phyloP scores from a whole-genome alignment of 2,329 filamentous ascomycete genomes.

The Ophiostoma montium region DNA sequence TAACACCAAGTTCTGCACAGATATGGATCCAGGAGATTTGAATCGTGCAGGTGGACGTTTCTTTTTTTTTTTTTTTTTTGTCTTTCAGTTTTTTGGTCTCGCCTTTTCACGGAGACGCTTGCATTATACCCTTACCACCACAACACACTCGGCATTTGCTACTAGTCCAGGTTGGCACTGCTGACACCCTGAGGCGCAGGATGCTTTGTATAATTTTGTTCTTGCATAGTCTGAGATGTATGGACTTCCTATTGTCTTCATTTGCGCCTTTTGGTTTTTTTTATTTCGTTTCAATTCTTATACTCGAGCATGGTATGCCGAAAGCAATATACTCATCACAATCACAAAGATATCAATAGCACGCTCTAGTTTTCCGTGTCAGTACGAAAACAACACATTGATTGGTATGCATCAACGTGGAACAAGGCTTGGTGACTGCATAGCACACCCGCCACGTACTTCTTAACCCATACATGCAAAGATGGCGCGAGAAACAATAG shows the following conservation, averaged over 20 bases:
- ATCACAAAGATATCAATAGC: too few relatives aligned
- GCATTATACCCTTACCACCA: background rate
- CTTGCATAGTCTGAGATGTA: background rate
- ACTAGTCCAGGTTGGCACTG: background rate
- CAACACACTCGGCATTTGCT: background rate
- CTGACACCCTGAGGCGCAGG: background rate
- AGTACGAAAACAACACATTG: too few relatives aligned
- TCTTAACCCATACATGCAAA: too few relatives aligned
- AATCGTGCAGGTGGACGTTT: background rate
- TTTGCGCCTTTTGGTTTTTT: background rate
- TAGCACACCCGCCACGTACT: too few relatives aligned
- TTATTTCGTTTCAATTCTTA: too few relatives aligned
- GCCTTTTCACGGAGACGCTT: background rate
- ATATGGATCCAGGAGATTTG: conserved; percentile 21
- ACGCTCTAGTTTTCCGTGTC: too few relatives aligned
- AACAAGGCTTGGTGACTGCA: too few relatives aligned
- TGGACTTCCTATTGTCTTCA: background rate
- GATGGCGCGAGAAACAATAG: too few relatives aligned
- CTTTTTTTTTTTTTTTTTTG: background rate
- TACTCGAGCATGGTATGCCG: too few relatives aligned
- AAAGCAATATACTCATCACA: too few relatives aligned
- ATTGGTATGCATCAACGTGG: too few relatives aligned
- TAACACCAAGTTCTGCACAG: conserved; percentile 15
- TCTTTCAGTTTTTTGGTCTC: background rate
- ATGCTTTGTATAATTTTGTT: background rate